Base-by-base conservation (phyloP, 306 rosid species). In the Astragalus glycyphyllos region DNA sequence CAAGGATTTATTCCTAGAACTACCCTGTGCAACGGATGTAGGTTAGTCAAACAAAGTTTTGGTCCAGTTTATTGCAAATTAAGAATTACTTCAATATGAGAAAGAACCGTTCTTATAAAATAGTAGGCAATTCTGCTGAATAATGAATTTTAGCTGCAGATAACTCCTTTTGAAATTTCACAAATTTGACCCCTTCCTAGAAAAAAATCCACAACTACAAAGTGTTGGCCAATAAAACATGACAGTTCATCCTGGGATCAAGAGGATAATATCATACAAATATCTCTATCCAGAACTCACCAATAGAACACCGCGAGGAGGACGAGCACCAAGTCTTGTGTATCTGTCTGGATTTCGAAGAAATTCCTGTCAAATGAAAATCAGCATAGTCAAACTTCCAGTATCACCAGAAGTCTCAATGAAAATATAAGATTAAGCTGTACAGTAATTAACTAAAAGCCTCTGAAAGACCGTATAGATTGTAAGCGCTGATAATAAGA, bases 301-400 rank as follows among this genome's bases (percentile, higher is more conserved):
- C 98, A 93, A 72, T 29, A 93, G 93, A 77, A 93, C 97, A 83
- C 97, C 98, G 11, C 97, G 91, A 61, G 98, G 98, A 79, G 98
- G 98, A 78, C 98, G 97, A 48, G 98, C 98, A 76, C 98, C 98
- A 59, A 93, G 90, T 53, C 92, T 83, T 64, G 69, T 45, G 65
- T 90, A 93, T 73, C 77, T 87, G 20, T 93, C 97, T 17, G 98
- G 97, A 81, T 88, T 93, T 76, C 94, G 90, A 67, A 93, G 97
- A 84, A 93, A 93, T 87, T 93, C 97, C 98, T 93, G 86, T 66
- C 58, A 67, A 78, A 59, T 14, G 82, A 83, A 80, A 73, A 83
- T 78, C 77, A 56, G 54, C 12, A 64, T 4, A 76, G 49, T 32
- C 48, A 70, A 79, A 69, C 71, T 60, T 47, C 59, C 55, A 31